Evolutionary conservation across 1,139 yeast species (phyloP).

Genomic region (Lodderomyces parapsilosis): DNA sequence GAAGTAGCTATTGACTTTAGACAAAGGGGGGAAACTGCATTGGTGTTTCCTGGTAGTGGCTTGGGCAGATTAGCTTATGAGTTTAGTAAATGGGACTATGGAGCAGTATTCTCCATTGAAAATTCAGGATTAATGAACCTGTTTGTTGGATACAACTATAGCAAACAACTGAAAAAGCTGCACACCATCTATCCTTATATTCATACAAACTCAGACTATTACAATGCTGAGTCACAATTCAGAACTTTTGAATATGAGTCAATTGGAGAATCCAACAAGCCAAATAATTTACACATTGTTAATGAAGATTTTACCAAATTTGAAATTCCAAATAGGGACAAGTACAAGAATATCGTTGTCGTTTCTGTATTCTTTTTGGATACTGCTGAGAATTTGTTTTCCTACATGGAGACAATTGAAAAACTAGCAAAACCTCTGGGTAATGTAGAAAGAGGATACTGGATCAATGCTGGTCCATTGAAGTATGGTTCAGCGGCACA

Average conservation of each 20-base stretch:
- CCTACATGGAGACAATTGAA: conserved; percentile 64
- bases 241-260: conserved; percentile 42
- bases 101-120: conserved; percentile 67
- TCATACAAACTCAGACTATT: conserved; percentile 73
- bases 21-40: conserved; percentile 36
- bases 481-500: conserved; percentile 87
- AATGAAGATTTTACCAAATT: conserved; percentile 69
- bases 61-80: conserved; percentile 71
- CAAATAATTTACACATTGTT: conserved; percentile 48
- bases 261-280: conserved; percentile 25
- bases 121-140: conserved; percentile 69
- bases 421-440: conserved; percentile 39
- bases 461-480: conserved; percentile 87
- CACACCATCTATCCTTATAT: conserved; percentile 58
- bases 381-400: conserved; percentile 80
- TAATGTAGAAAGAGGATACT: conserved; percentile 45
- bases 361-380: conserved; percentile 79
- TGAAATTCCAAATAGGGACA: conserved; percentile 21
- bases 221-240: conserved; percentile 49
- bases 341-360: conserved; percentile 52
- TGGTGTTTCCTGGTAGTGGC: conserved; percentile 80
- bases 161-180: conserved; percentile 1
- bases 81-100: conserved; percentile 41
- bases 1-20: conserved; percentile 24
- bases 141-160: conserved; percentile 57